These are phyloP conservation scores for Trichophyton schoenleinii DNA, from an alignment of 2,329 filamentous ascomycete genomes.

Conservation along the genomic window DNA sequence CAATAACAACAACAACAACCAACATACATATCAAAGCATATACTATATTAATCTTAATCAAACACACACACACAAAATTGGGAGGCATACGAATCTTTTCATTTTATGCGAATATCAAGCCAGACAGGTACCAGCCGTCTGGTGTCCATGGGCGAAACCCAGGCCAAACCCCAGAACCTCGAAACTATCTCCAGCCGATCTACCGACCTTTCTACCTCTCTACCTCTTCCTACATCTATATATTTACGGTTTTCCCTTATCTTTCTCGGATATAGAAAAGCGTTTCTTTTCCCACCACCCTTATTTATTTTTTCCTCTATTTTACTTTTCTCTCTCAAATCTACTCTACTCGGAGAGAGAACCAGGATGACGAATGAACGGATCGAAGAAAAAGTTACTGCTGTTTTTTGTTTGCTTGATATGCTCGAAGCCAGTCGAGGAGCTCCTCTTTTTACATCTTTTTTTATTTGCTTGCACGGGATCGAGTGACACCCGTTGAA, in stretches of 20 bases:
- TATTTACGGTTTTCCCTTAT: constrained; percentile 1
- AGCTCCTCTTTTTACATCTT: too few species aligned
- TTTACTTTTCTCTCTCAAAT: background rate
- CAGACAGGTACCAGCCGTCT: too few species aligned
- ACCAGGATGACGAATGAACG: background rate
- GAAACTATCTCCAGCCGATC: too few species aligned
- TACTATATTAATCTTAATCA: constrained; percentile 1
- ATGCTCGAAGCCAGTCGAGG: constrained; percentile 1
- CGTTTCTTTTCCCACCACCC: background rate
- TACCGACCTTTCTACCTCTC: background rate
- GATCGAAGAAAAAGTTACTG: background rate
- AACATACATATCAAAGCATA: background rate
- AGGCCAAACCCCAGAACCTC: too few species aligned
- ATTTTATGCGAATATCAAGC: background rate
- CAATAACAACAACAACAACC: background rate
- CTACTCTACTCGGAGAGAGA: background rate
- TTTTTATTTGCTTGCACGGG: too few species aligned
- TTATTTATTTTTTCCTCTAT: background rate
- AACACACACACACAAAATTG: background rate
- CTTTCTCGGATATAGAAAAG: constrained; percentile 4
- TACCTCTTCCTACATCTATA: background rate
- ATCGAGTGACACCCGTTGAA: too few species aligned
- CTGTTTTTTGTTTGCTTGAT: background rate
- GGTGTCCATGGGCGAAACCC: too few species aligned
- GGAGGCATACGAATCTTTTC: background rate